These are phyloP conservation scores for Neurospora sp. DNA, from an alignment of 2,329 filamentous ascomycete genomes.

Conservation along the genomic window DNA sequence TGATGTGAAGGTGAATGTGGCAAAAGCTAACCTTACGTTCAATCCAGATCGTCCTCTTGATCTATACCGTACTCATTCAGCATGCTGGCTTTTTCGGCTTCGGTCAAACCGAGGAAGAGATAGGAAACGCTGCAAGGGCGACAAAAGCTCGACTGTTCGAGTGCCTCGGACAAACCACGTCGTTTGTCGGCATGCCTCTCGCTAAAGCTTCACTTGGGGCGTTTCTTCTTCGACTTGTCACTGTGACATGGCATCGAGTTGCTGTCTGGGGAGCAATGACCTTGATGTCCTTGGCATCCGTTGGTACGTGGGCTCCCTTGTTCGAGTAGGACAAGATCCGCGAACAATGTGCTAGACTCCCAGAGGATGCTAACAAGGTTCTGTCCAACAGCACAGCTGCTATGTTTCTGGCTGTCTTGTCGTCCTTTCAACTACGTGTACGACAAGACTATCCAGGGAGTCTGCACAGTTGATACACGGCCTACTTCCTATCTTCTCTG, in stretches of 20 bases:
- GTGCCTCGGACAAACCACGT: slow-evolving; percentile 27
- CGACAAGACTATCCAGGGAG: slow-evolving; percentile 6
- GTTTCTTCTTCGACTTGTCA: slow-evolving; percentile 29
- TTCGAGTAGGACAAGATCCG: not conserved
- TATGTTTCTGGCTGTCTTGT: slow-evolving; percentile 12
- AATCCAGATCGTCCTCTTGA: slow-evolving; percentile 19
- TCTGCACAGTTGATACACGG: slow-evolving; percentile 7
- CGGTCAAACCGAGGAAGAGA: slow-evolving; percentile 21
- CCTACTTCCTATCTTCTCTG: slow-evolving; percentile 11
- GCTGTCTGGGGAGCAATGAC: slow-evolving; percentile 24
- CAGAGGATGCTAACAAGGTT: not conserved
- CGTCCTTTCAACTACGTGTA: slow-evolving; percentile 8
- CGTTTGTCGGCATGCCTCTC: slow-evolving; percentile 28
- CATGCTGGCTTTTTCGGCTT: slow-evolving; percentile 25
- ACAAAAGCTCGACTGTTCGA: slow-evolving; percentile 20
- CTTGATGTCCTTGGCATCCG: slow-evolving; percentile 8
- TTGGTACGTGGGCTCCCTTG: slow-evolving; percentile 6
- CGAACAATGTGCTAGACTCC: not conserved
- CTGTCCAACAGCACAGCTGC: slow-evolving; percentile 4
- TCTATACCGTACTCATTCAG: slow-evolving; percentile 25
- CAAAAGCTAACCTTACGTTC: not conserved
- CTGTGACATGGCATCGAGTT: slow-evolving; percentile 23
- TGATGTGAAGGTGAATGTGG: slow-evolving; percentile 2
- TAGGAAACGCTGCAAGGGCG: slow-evolving; percentile 15
- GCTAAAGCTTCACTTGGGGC: slow-evolving; percentile 29